Base-by-base conservation (phyloP, 2,329 filamentous ascomycete genomes). In the Microcyclosporella mali region DNA sequence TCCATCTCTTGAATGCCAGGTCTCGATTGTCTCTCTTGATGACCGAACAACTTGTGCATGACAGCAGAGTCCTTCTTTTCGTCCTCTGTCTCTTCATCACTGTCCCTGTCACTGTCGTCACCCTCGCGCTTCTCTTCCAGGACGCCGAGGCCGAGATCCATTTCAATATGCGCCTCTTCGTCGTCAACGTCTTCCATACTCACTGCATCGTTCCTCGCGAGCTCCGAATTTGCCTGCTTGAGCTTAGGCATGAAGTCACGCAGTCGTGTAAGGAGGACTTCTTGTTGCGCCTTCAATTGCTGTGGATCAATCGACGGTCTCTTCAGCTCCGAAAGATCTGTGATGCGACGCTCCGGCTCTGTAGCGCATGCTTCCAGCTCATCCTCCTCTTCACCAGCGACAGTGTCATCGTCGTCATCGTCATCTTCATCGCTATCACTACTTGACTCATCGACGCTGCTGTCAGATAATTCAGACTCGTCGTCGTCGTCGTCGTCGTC, bases 111-210 rank as follows among this genome's bases (percentile, higher is more conserved):
- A 29, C 19, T 30, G 2, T 37, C 40, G 6, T 36, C 40, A 6
- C 31, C 15, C 17, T 40, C 33, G 6, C 21, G 25, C 36, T 44
- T 18, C 51, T 61, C 52, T 47, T 65, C 60, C 29, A 65, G 36
- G 28, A 65, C 59, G 6, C 62, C 62, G 4, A 65, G 44, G 2
- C 61, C 61, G 7, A 65, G 47, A 33, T 60, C 50, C 60, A 65
- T 63, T 51, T 64, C 61, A 36, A 65, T 64, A 46, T 63, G 56
- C 41, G 52, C 51, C 39, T 59, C 56, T 4, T 46, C 56, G 1
- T 63, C 62, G 21, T 52, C 51, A 9, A 63, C 59, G 29, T 57
- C 51, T 49, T 64, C 61, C 47, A 65, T 56, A 40, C 44, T 59
- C 15, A 51, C 28, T n/a, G 43, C 51, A 10, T 44, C 40, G 6